phyloP scores from a whole-genome alignment of 352 stramenopile species.

The Phytopythium sindhum region DNA sequence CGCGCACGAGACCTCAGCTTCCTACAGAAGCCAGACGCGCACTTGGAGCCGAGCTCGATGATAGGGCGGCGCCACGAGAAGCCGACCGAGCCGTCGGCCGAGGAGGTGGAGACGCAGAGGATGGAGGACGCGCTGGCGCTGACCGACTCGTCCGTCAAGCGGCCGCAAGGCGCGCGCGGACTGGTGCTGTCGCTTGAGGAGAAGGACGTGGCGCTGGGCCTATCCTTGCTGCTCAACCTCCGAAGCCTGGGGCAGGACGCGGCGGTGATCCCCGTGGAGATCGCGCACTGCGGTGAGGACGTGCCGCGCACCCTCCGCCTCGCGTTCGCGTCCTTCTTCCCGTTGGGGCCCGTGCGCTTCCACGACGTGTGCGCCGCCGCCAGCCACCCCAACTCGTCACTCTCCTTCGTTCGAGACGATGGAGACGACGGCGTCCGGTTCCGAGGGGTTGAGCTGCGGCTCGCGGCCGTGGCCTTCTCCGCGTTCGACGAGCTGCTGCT shows the following conservation, averaged over 20 bases:
- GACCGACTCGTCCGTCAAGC: not conserved
- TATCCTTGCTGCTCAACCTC: conserved; percentile 46
- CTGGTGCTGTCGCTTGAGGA: conserved; percentile 57
- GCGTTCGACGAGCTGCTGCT: conserved; percentile 53
- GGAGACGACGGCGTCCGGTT: conserved; percentile 28
- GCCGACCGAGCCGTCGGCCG: no score
- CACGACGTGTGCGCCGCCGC: not conserved
- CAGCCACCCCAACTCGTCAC: not conserved
- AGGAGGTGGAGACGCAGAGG: no score
- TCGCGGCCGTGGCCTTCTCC: conserved; percentile 28
- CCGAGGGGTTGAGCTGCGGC: conserved; percentile 5
- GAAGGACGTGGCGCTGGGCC: conserved; percentile 31
- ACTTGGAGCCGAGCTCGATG: no score
- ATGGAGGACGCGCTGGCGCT: not conserved
- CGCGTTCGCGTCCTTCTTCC: not conserved
- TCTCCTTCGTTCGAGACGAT: conserved; percentile 11
- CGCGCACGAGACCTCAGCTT: conserved; percentile 9
- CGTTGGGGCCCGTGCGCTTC: conserved; percentile 2
- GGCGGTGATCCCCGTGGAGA: conserved; percentile 40
- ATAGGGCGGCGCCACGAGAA: no score
- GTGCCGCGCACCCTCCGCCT: not conserved
- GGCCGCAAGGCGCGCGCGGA: conserved; percentile 14
- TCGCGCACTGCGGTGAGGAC: conserved; percentile 46
- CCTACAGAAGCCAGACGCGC: conserved; percentile 13
- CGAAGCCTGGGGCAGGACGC: conserved; percentile 19